Percentiles rank a stretch among this genome's conserved stretches.
Evolutionary conservation across 805 yeast species (phyloP).

Genomic region (Ogataea populi-albae): DNA sequence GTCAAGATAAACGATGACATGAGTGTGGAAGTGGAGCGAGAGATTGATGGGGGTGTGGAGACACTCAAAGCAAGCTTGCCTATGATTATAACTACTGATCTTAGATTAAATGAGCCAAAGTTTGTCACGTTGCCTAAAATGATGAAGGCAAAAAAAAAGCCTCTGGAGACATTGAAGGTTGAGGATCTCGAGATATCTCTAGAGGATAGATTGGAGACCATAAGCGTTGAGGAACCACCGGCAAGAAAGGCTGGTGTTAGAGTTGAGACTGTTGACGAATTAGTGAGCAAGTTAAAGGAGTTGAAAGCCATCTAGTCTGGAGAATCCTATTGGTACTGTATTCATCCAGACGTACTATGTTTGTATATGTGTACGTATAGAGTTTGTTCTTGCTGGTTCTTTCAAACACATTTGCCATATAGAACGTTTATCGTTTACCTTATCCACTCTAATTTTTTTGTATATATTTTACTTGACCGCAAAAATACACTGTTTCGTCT

Average conservation of each 20-base stretch:
- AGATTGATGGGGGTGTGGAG: constrained; percentile 94
- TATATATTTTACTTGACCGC: no score
- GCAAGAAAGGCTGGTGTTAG: constrained; percentile 76
- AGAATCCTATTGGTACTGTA: not conserved
- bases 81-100: constrained; percentile 84
- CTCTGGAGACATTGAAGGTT: constrained; percentile 63
- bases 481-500: no score
- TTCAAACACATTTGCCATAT: no score
- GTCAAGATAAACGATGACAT: constrained; percentile 58
- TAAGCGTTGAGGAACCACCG: constrained; percentile 84
- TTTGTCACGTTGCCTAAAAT: constrained; percentile 94
- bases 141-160: constrained; percentile 98
- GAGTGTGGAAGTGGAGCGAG: constrained; percentile 79
- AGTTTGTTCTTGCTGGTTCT: no score
- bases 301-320: constrained; percentile 67
- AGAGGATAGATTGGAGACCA: constrained; percentile 59
- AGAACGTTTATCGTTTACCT: no score
- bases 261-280: constrained; percentile 79
- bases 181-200: constrained; percentile 70
- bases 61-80: constrained; percentile 77
- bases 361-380: no score
- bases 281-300: constrained; percentile 74
- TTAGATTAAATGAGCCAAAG: constrained; percentile 92
- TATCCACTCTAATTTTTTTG: no score
- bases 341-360: no score